Evolutionary conservation across 2,329 filamentous ascomycete species (phyloP).

Genomic region (Scolecobasidium constrictum): DNA sequence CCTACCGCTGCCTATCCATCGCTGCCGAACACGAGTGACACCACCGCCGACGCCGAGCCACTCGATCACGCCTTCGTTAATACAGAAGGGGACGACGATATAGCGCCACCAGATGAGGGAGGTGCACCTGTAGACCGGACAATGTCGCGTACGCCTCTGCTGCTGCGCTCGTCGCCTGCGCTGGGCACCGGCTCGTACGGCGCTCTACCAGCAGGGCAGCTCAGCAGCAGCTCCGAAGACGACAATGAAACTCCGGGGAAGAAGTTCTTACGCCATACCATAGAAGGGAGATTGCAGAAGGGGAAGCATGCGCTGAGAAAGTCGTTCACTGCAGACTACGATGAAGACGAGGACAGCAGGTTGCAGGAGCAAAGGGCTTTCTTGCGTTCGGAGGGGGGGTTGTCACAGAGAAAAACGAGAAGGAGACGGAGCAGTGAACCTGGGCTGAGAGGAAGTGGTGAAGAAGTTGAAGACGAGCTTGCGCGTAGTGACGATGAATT

Average conservation of each 20-base stretch:
- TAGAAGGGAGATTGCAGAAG: neutral
- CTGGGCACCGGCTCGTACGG: slow-evolving; percentile 53
- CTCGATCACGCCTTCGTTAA: no score
- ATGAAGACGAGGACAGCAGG: neutral
- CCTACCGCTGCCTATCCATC: no score
- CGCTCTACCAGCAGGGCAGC: slow-evolving; percentile 37
- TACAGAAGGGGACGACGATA: no score
- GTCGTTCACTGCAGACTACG: neutral
- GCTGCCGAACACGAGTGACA: no score
- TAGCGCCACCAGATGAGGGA: no score
- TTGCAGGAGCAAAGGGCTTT: slow-evolving; percentile 5
- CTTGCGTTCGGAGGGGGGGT: neutral
- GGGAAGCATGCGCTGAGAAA: neutral
- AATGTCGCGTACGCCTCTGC: slow-evolving; percentile 44
- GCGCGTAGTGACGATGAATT: neutral
- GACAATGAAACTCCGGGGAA: neutral
- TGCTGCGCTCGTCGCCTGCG: slow-evolving; percentile 49
- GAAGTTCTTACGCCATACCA: neutral
- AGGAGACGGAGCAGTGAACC: neutral
- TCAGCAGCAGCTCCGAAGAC: slow-evolving; percentile 27
- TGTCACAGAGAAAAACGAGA: neutral
- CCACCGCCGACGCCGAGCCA: no score
- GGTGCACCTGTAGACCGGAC: neutral
- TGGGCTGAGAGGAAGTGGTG: neutral
- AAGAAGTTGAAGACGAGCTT: neutral